phyloP scores from a whole-genome alignment of 371 early-diverging fungal genomes.

The Neoconidiobolus thromboides region DNA sequence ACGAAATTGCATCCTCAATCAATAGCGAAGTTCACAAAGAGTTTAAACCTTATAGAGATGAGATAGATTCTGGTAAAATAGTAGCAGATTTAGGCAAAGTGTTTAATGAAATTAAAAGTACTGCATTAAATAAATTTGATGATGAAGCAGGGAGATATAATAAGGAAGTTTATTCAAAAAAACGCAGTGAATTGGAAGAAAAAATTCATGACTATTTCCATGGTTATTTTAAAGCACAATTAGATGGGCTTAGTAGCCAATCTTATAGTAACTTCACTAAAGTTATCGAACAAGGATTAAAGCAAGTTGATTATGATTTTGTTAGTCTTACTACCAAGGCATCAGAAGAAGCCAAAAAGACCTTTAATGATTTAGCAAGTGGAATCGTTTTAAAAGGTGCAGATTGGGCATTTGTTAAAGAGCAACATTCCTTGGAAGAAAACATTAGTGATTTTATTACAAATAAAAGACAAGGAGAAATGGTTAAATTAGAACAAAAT shows the following conservation, averaged over 20 bases:
- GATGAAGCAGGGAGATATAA: slow-evolving; percentile 81
- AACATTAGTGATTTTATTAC: slow-evolving; percentile 43
- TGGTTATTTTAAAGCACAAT: slow-evolving; percentile 60
- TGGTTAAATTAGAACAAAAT: slow-evolving; percentile 48
- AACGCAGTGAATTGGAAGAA: slow-evolving; percentile 54
- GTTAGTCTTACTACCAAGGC: slow-evolving; percentile 22
- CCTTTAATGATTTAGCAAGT: slow-evolving; percentile 17
- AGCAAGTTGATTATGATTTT: slow-evolving; percentile 30
- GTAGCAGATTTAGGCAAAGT: slow-evolving; percentile 52
- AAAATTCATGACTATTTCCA: slow-evolving; percentile 59
- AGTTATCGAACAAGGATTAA: slow-evolving; percentile 12
- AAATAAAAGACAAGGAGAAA: slow-evolving; percentile 50
- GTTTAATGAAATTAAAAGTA: slow-evolving; percentile 30
- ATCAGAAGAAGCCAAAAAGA: slow-evolving; percentile 18
- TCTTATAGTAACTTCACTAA: slow-evolving; percentile 38
- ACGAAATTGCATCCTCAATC: slow-evolving; percentile 71
- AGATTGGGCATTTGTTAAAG: slow-evolving; percentile 59
- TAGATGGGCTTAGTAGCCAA: slow-evolving; percentile 63
- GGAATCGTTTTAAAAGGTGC: slow-evolving; percentile 28
- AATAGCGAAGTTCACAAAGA: slow-evolving; percentile 39
- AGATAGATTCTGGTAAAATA: slow-evolving; percentile 57
- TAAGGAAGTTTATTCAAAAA: slow-evolving; percentile 67
- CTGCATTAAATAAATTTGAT: slow-evolving; percentile 58
- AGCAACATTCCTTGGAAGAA: slow-evolving; percentile 32
- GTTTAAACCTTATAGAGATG: slow-evolving; percentile 35